Evolutionary conservation across 805 yeast species (phyloP).

Genomic region (Dipodascus albidus): DNA sequence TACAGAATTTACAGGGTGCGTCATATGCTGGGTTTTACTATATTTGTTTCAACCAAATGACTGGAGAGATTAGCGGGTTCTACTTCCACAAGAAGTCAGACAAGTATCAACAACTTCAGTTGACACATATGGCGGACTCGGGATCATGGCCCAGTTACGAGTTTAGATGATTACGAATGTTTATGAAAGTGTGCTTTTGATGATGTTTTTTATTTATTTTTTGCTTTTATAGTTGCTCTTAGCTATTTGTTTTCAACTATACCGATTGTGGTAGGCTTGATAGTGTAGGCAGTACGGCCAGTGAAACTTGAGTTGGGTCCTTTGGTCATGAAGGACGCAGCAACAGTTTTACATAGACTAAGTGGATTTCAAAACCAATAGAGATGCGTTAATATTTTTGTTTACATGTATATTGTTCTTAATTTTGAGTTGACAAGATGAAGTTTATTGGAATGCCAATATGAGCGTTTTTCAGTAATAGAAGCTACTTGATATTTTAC

Average conservation of each 20-base stretch:
- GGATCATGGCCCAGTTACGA: slow-evolving; percentile 31
- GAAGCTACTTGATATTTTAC: no score
- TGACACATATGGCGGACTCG: slow-evolving; percentile 40
- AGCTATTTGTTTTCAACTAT: neutral
- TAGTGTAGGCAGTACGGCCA: neutral
- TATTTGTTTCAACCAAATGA: slow-evolving; percentile 64
- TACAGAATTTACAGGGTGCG: slow-evolving; percentile 56
- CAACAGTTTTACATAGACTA: no score
- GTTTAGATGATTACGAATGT: slow-evolving; percentile 14
- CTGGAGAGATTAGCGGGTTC: slow-evolving; percentile 68
- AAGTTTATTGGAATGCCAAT: no score
- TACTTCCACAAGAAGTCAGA: slow-evolving; percentile 77
- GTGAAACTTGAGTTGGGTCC: no score
- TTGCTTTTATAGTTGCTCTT: neutral
- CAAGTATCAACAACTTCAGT: slow-evolving; percentile 64
- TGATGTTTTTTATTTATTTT: neutral
- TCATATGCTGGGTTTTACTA: slow-evolving; percentile 91
- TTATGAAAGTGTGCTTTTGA: neutral
- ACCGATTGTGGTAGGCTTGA: neutral
- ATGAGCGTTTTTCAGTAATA: no score
- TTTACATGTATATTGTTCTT: no score
- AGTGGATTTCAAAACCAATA: no score
- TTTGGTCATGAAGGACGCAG: no score
- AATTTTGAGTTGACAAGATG: no score
- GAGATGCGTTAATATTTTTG: no score